A percentile compares a stretch with the other conserved stretches of the same genome.
Conservation (phyloP, 352 stramenopile genomes). For the Pythium chondricola region DNA sequence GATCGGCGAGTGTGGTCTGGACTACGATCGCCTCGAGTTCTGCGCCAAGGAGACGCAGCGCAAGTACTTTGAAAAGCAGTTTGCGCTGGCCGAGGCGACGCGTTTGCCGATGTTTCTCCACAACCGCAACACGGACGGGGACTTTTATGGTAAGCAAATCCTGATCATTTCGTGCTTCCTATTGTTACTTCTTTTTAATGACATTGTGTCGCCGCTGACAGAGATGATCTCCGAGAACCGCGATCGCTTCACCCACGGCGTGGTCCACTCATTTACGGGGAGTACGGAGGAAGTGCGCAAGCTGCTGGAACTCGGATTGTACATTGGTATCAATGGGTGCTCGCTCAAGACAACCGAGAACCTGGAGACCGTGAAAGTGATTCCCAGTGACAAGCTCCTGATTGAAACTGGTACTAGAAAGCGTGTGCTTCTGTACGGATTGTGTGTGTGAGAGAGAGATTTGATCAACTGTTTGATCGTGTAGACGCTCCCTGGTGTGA, state of each 20-base stretch:
- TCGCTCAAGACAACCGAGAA: conserved; percentile 95
- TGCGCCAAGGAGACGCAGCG: conserved; percentile 88
- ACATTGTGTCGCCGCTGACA: conserved; percentile 11
- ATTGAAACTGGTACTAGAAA: conserved; percentile 85
- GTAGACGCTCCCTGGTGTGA: conserved; percentile 96
- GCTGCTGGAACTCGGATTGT: conserved; percentile 91
- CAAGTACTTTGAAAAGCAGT: conserved; percentile 92
- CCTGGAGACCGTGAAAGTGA: conserved; percentile 86
- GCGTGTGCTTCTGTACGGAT: not conserved
- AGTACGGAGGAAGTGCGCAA: conserved; percentile 87
- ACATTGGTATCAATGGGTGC: conserved; percentile 97
- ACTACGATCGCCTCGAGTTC: conserved; percentile 97
- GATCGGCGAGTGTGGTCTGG: conserved; percentile 95
- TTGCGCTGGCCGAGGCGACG: conserved; percentile 80
- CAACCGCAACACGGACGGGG: conserved; percentile 90
- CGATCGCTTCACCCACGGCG: conserved; percentile 70
- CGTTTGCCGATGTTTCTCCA: conserved; percentile 95
- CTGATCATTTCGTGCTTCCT: not conserved
- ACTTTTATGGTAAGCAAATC: conserved; percentile 82
- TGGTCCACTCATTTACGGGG: conserved; percentile 97
- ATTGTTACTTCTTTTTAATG: not conserved
- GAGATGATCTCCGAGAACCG: conserved; percentile 68
- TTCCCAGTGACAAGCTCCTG: conserved; percentile 90
- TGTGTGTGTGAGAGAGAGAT: no score
- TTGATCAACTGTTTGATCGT: not conserved